Evolutionary conservation across 345 rosid species (phyloP).

Genomic region (Eucalyptus fibrosa): DNA sequence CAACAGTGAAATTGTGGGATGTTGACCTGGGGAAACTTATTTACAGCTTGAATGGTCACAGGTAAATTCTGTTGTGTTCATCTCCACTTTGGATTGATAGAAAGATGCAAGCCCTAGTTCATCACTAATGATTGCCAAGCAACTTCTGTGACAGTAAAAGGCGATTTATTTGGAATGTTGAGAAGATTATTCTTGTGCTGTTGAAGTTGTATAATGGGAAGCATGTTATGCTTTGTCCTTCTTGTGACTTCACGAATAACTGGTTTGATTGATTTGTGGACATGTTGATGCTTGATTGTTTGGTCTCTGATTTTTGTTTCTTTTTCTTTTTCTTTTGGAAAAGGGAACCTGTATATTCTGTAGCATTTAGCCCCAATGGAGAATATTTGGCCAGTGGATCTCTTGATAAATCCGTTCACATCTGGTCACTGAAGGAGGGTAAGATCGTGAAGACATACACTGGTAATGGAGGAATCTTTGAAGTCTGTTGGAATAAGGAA

Average conservation of each 20-base stretch:
- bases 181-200: background rate
- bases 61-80: slow-evolving; percentile 19
- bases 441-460: slow-evolving; percentile 85
- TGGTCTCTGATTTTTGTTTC: background rate
- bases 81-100: background rate
- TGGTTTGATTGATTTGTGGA: background rate
- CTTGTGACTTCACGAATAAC: background rate
- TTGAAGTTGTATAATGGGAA: background rate
- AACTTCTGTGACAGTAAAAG: background rate
- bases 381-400: slow-evolving; percentile 96
- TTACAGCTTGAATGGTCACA: slow-evolving; percentile 84
- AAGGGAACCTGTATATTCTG: slow-evolving; percentile 91
- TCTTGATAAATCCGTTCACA: slow-evolving; percentile 70
- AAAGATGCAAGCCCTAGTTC: background rate
- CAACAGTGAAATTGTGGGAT: slow-evolving; percentile 96
- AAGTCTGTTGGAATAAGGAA: slow-evolving; percentile 97
- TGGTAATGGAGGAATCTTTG: slow-evolving; percentile 86
- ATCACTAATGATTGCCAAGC: background rate
- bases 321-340: background rate
- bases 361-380: slow-evolving; percentile 97
- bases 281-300: background rate
- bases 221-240: background rate
- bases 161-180: background rate
- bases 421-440: slow-evolving; percentile 92
- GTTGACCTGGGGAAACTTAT: slow-evolving; percentile 85